phyloP scores from a whole-genome alignment of 306 rosid species.

The Acmispon strigosus region DNA sequence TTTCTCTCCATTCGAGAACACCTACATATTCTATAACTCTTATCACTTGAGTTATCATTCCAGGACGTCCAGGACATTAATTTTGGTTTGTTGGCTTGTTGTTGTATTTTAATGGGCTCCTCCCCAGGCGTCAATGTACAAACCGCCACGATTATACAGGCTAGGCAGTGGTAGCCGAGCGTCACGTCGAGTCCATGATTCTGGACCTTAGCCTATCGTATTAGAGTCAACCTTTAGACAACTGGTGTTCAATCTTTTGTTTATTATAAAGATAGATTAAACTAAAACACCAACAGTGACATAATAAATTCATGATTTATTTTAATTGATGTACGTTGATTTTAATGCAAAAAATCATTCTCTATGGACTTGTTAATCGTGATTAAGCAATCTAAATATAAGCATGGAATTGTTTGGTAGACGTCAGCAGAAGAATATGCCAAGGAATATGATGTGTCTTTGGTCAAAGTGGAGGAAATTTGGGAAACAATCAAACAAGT shows the following conservation, averaged over 20 bases:
- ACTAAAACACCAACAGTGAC: neutral
- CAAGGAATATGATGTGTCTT: neutral
- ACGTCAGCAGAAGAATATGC: slow-evolving; percentile 15
- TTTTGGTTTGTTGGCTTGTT: no score
- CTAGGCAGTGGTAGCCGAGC: neutral
- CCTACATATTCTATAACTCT: no score
- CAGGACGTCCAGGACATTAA: no score
- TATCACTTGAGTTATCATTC: no score
- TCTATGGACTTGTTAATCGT: neutral
- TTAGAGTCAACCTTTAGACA: neutral
- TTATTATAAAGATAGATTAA: neutral
- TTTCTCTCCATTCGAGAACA: no score
- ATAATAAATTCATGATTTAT: neutral
- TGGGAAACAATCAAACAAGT: neutral
- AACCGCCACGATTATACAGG: no score
- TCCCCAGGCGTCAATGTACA: no score
- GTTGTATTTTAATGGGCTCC: no score
- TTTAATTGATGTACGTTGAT: neutral
- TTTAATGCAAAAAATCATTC: neutral
- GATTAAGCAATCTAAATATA: neutral
- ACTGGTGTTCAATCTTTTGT: neutral
- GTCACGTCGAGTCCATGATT: neutral
- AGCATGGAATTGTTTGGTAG: neutral
- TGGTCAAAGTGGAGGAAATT: neutral
- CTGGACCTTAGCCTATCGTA: neutral